Base-by-base conservation (phyloP, 2,329 filamentous ascomycete species). In the Trichoderma pleuroti region DNA sequence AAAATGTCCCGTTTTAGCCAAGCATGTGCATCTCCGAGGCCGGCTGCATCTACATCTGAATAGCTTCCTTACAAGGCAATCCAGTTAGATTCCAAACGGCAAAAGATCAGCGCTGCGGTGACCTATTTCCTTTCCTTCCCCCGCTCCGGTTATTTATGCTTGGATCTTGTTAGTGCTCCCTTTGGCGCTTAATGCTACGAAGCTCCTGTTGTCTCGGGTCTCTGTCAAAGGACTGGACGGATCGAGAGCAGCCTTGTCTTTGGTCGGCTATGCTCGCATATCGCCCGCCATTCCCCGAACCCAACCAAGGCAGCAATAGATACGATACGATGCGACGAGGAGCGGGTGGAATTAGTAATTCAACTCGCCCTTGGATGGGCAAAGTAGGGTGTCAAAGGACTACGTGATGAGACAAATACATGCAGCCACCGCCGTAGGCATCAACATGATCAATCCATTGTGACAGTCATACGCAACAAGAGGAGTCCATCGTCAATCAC, bases 401-500 rank as follows among this genome's bases (percentile, higher is more conserved):
- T 49, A 21, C 42, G 39, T 52, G 30, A 61, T 61, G 65, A 61
- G 65, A 68, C 56, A 68, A 68, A 57, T 59, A 67, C 64, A 67
- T 67, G 42, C 49, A n/a, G 11, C 52, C 46, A 39, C 9, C 34
- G 7, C 16, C 39, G 34, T 32, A 46, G 36, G 24, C 32, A 56
- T 36, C 32, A 46, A 16, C 18, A 49, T 24, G 21, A n/a, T 26
- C 10, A 21, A n/a, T 14, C 28, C 5, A 5, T 59, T 28, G 28
- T 26, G 65, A 24, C 46, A 24, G 42, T 39, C 63, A 66, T 66
- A 8, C 21, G 63, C 30, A 39, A 42, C 49, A 36, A 21, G 26
- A 52, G 5, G 16, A 36, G 42, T 18, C 18, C 18, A 30, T 42
- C 21, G 16, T 24, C 39, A 61, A 56, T 30, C 59, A 52, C 65